Percentiles rank a stretch among this genome's conserved stretches.
Conservation (phyloP, 768 basidiomycete genomes). For the Boletellus sp. region DNA sequence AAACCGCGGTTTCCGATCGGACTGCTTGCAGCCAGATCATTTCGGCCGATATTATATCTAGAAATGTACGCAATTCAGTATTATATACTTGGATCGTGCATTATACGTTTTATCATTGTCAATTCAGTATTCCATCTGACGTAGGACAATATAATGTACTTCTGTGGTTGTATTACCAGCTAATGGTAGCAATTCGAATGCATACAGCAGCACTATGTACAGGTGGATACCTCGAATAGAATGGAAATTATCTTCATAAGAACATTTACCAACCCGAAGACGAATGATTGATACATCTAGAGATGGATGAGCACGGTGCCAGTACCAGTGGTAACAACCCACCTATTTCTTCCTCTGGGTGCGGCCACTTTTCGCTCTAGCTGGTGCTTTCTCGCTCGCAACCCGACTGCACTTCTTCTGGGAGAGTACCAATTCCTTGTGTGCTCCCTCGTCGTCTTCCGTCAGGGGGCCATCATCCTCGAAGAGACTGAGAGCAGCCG, state of each 20-base stretch:
- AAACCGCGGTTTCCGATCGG: background rate
- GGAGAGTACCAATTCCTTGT: background rate
- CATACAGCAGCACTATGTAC: background rate
- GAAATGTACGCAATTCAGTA: background rate
- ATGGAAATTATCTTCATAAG: too few species aligned
- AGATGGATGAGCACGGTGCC: too few species aligned
- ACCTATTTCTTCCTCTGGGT: background rate
- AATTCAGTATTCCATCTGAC: background rate
- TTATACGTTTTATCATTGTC: background rate
- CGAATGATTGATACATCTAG: too few species aligned
- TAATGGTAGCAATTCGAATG: background rate
- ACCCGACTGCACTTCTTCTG: background rate
- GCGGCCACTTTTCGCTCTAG: background rate
- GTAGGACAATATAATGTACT: background rate
- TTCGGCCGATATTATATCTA: background rate
- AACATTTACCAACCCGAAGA: too few species aligned
- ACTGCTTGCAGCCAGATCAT: background rate
- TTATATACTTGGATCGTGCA: background rate
- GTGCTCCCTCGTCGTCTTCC: background rate
- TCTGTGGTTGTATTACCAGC: background rate
- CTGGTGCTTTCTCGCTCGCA: background rate
- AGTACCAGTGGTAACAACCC: too few species aligned
- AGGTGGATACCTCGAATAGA: too few species aligned
- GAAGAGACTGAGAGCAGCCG: background rate
- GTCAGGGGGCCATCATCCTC: background rate